Evolutionary conservation across 495 filamentous ascomycete species (phyloP), one percentile per base, ranked within the genome.

Genomic region (Penicillium goetzii): DNA sequence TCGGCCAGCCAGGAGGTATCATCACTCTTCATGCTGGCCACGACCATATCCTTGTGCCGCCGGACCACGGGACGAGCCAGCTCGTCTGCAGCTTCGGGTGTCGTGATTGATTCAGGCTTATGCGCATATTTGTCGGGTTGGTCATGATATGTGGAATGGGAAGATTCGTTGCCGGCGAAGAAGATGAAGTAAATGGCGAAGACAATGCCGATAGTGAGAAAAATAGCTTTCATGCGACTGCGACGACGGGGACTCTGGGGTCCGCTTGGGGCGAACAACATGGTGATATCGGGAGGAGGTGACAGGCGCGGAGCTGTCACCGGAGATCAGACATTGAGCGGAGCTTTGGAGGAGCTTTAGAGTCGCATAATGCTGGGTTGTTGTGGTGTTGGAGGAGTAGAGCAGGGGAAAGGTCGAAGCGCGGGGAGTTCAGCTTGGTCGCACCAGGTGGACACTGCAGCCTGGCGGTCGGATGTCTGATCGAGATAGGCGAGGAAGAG

Each of bases 1-100:
- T 83, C 72, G 53, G 76, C 68, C 26, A 89, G 66, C 88, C 88
- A 90, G 9, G 76, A 74, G 8, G 82, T 80, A 68, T 87, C 80
- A 52, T 88, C 84, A 5, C 53, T 66, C 58, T 75, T 75, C 69
- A 80, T 84, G 58, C 81, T 80, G 4, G 86, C 82, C 36, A 88
- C 74, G n/a, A 89, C 76, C 65, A 89, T 71, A 28, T 78, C 78
- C 69, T 85, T 86, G 10, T 61, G 65, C 54, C 32, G 63, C 4
- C 33, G 62, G 15, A 60, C 38, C 15, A 40, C 60, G 45, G 74
- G 68, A 69, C 66, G 76, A 70, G 41, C 72, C 74, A 43, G 72
- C 70, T 67, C 66, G 66, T 60, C 68, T 66, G 63, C 36, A 58
- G 64, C 41, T 62, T 67, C 50, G 54, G 65, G 12, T 51, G 61